These are phyloP conservation scores for Coemansia sp. DNA, from an alignment of 192 early-diverging fungal genomes.

Conservation along the genomic window DNA sequence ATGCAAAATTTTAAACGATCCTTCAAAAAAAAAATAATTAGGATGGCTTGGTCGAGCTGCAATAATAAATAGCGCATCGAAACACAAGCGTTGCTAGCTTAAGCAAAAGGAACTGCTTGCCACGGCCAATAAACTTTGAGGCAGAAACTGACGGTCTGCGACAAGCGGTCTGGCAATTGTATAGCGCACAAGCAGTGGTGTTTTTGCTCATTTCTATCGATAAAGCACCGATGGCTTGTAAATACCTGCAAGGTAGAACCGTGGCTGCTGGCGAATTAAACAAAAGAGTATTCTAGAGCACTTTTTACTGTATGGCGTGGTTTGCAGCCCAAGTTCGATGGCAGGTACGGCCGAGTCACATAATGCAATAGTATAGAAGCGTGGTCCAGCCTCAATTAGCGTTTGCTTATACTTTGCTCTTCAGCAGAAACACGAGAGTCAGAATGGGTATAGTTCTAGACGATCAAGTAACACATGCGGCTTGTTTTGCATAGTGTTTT, in stretches of 20 bases:
- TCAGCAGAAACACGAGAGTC: neutral
- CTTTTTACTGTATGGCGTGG: no score
- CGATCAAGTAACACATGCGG: neutral
- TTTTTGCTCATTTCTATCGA: neutral
- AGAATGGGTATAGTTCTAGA: neutral
- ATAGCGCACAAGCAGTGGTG: neutral
- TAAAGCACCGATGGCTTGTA: neutral
- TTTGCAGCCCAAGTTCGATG: neutral
- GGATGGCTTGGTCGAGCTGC: neutral
- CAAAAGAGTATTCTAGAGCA: neutral
- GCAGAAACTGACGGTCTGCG: neutral
- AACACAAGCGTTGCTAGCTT: neutral
- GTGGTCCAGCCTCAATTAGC: neutral
- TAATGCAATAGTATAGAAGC: neutral
- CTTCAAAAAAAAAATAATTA: neutral
- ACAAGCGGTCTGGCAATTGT: slow-evolving; percentile 3
- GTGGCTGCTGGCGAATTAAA: neutral
- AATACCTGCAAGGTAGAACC: neutral
- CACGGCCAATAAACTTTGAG: neutral
- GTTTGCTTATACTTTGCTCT: neutral
- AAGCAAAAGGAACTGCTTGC: neutral
- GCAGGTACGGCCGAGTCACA: neutral
- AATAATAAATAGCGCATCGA: neutral
- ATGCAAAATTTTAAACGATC: neutral
- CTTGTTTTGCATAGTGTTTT: neutral